Conservation (phyloP, 1,284 basidiomycete genomes). For the Wallemia hederae region DNA sequence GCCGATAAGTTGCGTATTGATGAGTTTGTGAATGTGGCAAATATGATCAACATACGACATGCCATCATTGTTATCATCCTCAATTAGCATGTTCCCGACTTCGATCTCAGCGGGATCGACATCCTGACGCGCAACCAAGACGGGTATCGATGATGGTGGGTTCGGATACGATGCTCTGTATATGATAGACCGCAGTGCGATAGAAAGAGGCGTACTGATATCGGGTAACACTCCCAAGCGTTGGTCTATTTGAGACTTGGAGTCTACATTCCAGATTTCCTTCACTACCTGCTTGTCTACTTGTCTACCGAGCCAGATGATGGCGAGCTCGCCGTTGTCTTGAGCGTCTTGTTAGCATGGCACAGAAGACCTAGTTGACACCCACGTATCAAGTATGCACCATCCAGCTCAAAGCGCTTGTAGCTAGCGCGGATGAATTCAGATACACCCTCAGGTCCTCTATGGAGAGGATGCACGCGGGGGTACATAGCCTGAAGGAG, state of each 20-base stretch:
- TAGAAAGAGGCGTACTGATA: not conserved
- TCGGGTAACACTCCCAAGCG: conserved; percentile 24
- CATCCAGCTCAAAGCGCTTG: conserved; percentile 62
- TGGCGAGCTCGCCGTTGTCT: conserved; percentile 75
- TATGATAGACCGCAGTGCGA: not conserved
- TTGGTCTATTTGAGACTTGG: conserved; percentile 39
- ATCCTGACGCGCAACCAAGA: conserved; percentile 67
- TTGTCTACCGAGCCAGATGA: conserved; percentile 69
- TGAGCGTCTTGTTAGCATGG: conserved; percentile 3
- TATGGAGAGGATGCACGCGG: not conserved
- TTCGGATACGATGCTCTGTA: not conserved
- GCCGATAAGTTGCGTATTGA: not conserved
- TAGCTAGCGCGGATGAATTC: conserved; percentile 58
- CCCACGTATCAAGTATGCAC: conserved; percentile 66
- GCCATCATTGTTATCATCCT: conserved; percentile 87
- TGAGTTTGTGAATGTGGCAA: not conserved
- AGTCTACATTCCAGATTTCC: conserved; percentile 64
- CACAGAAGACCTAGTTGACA: conserved; percentile 4
- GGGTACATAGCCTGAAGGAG: not conserved
- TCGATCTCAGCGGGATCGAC: conserved; percentile 81
- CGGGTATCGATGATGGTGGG: conserved; percentile 21
- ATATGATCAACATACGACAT: conserved; percentile 26
- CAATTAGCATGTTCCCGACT: conserved; percentile 83
- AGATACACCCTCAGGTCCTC: conserved; percentile 23
- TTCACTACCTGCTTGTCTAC: conserved; percentile 51